A percentile compares a stretch with the other conserved stretches of the same genome.
phyloP scores from a whole-genome alignment of 2,329 filamentous ascomycete genomes.

The Neofusicoccum laricinum region DNA sequence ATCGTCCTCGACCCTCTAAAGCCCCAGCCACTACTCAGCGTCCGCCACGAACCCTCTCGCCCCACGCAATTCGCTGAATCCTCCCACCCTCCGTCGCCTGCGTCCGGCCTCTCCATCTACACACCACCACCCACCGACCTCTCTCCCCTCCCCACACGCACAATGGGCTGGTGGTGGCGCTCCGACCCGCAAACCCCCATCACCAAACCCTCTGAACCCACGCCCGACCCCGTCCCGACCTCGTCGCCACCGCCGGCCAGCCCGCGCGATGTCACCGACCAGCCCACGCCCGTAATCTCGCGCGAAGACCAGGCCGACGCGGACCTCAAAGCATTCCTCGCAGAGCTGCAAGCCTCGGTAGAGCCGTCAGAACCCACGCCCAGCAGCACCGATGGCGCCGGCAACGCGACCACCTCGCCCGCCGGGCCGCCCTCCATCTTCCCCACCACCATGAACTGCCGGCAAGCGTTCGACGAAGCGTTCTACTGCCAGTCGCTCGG shows the following conservation, averaged over 20 bases:
- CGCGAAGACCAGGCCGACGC: conserved; percentile 51
- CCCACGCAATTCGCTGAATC: neutral
- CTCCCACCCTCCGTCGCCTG: neutral
- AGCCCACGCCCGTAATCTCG: conserved; percentile 24
- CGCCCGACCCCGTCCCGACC: conserved; percentile 20
- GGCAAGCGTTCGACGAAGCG: conserved; percentile 83
- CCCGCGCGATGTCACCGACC: conserved; percentile 19
- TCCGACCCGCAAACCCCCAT: conserved; percentile 29
- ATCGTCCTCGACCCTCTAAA: neutral
- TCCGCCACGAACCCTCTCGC: neutral
- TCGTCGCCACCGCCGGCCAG: conserved; percentile 21
- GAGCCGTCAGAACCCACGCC: conserved; percentile 21
- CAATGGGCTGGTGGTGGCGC: conserved; percentile 47
- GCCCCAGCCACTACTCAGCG: neutral
- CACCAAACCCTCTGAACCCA: conserved; percentile 18
- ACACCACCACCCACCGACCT: neutral
- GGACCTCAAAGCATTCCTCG: conserved; percentile 54
- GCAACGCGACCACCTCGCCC: conserved; percentile 17
- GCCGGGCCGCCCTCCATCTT: conserved; percentile 49
- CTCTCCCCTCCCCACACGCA: neutral
- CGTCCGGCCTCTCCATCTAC: neutral
- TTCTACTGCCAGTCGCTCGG: conserved; percentile 92
- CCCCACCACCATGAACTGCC: conserved; percentile 82
- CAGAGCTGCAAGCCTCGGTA: conserved; percentile 42
- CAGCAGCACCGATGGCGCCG: neutral